These are phyloP conservation scores for Circinella minor DNA, from an alignment of 371 early-diverging fungal species.

Conservation along the genomic window DNA sequence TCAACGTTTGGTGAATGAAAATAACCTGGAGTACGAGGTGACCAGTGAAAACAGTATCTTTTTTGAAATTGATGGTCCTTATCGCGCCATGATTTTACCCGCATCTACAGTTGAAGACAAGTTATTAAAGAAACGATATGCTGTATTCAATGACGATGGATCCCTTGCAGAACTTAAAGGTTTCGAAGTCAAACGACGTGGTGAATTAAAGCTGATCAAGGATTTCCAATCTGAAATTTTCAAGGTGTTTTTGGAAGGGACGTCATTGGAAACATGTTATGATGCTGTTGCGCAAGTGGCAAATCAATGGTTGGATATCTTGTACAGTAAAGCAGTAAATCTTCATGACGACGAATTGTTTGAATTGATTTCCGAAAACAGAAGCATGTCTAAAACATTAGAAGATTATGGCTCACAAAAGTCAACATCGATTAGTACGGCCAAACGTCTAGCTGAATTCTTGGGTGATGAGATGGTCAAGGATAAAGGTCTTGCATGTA, in stretches of 20 bases:
- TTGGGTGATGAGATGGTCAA: constrained; percentile 98
- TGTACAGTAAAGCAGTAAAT: constrained; percentile 86
- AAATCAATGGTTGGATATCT: constrained; percentile 96
- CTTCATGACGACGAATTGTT: constrained; percentile 93
- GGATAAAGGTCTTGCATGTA: constrained; percentile 97
- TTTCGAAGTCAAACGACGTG: constrained; percentile 99
- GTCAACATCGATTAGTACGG: constrained; percentile 96
- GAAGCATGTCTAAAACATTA: constrained; percentile 96
- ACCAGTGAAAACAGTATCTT: constrained; percentile 96
- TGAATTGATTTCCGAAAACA: constrained; percentile 97
- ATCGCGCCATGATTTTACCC: constrained; percentile 99
- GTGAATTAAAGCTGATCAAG: constrained; percentile 99
- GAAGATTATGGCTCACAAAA: constrained; percentile 95
- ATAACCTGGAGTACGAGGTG: constrained; percentile 69
- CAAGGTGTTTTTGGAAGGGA: constrained; percentile 90
- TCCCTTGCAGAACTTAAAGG: constrained; percentile 98
- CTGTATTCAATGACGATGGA: constrained; percentile 97
- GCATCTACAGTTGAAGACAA: constrained; percentile 97
- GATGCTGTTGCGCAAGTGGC: constrained; percentile 87
- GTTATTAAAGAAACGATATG: constrained; percentile 98
- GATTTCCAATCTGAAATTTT: constrained; percentile 98
- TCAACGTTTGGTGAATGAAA: constrained; percentile 73
- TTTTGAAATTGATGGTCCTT: constrained; percentile 99
- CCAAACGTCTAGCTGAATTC: constrained; percentile 96
- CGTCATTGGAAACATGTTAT: constrained; percentile 92